These are phyloP conservation scores for Vigna reflexopilosa DNA, from an alignment of 306 rosid genomes.

Conservation along the genomic window DNA sequence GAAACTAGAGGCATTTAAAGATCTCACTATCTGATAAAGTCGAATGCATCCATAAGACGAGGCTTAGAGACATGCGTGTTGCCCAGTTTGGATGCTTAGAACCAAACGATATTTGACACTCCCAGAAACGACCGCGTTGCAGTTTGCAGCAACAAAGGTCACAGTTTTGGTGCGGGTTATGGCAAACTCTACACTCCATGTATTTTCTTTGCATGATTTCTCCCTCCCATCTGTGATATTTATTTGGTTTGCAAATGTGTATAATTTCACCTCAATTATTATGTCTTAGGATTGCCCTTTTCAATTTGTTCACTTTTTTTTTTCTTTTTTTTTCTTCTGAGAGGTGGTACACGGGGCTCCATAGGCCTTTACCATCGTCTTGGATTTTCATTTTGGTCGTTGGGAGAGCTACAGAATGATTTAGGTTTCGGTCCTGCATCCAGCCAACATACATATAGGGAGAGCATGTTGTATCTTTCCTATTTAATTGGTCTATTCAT, in stretches of 20 bases:
- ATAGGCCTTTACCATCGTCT: slow-evolving; percentile 44
- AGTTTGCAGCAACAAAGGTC: slow-evolving; percentile 42
- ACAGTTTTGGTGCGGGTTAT: slow-evolving; percentile 51
- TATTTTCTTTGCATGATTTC: slow-evolving; percentile 39
- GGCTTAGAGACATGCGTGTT: slow-evolving; percentile 34
- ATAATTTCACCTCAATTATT: slow-evolving; percentile 55
- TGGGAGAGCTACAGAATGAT: slow-evolving; percentile 52
- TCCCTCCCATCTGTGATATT: slow-evolving; percentile 51
- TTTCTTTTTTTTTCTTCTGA: slow-evolving; percentile 42
- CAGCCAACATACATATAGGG: slow-evolving; percentile 50
- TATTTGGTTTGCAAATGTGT: slow-evolving; percentile 70
- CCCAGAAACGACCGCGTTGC: slow-evolving; percentile 43
- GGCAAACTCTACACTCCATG: slow-evolving; percentile 41
- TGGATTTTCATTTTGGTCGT: slow-evolving; percentile 50
- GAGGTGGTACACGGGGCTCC: slow-evolving; percentile 52
- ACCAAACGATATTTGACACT: slow-evolving; percentile 44
- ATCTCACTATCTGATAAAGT: slow-evolving; percentile 59
- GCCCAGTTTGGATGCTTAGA: slow-evolving; percentile 40
- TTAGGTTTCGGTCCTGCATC: slow-evolving; percentile 54
- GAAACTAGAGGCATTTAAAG: slow-evolving; percentile 67
- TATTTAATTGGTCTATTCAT: slow-evolving; percentile 58
- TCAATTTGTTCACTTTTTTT: slow-evolving; percentile 47
- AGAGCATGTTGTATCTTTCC: slow-evolving; percentile 66
- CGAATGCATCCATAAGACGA: slow-evolving; percentile 8
- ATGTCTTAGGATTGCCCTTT: slow-evolving; percentile 53